Percentiles rank a stretch among this genome's conserved stretches.
Evolutionary conservation across 2,329 filamentous ascomycete species (phyloP).

Genomic region (Pochonia chlamydosporia): DNA sequence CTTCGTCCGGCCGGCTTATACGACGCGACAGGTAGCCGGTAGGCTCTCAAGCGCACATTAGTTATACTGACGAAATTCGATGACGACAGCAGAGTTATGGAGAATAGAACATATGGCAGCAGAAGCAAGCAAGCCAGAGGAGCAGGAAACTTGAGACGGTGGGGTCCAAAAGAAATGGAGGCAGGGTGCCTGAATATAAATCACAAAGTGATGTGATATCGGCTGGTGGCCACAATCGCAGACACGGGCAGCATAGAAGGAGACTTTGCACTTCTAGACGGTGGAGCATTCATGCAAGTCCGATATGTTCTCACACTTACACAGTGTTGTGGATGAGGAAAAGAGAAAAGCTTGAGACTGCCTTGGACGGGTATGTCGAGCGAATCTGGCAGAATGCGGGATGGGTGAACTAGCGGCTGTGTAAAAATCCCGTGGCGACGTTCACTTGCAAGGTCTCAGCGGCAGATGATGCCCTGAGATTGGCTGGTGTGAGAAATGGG

Average conservation of each 20-base stretch:
- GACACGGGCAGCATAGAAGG: slow-evolving; percentile 12
- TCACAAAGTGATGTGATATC: slow-evolving; percentile 16
- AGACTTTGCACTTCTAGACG: slow-evolving; percentile 9
- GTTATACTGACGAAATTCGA: background rate
- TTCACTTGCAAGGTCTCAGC: slow-evolving; percentile 28
- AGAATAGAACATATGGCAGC: background rate
- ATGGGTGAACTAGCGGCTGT: background rate
- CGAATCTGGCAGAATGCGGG: no score
- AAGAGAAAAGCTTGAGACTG: slow-evolving; percentile 17
- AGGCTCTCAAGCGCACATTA: background rate
- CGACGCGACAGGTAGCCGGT: background rate
- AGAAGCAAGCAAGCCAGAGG: background rate
- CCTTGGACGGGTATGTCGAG: slow-evolving; percentile 1
- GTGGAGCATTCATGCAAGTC: background rate
- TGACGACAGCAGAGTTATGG: background rate
- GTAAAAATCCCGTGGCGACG: slow-evolving; percentile 10
- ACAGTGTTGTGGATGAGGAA: background rate
- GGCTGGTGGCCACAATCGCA: slow-evolving; percentile 10
- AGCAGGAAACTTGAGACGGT: background rate
- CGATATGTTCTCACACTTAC: background rate
- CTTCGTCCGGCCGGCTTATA: background rate
- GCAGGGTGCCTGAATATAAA: slow-evolving; percentile 5
- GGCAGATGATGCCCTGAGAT: slow-evolving; percentile 46
- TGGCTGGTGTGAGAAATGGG: slow-evolving; percentile 34
- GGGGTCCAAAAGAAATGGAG: background rate